Evolutionary conservation across 345 rosid genomes (phyloP).

Genomic region (Acer negundo): DNA sequence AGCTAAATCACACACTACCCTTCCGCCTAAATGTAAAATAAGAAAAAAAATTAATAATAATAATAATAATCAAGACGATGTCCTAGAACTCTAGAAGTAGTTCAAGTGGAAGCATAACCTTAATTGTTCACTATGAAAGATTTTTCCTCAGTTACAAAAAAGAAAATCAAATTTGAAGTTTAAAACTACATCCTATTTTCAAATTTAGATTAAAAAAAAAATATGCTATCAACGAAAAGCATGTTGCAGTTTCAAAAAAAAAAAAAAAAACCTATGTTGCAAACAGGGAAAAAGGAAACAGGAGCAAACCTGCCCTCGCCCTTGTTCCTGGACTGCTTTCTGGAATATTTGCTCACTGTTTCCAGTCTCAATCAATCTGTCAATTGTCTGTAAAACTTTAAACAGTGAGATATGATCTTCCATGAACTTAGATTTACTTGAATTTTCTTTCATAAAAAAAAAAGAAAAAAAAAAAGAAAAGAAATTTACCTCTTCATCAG

Average conservation of each 20-base stretch:
- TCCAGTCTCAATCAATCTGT: slow-evolving; percentile 84
- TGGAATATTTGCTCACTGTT: slow-evolving; percentile 91
- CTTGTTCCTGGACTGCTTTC: slow-evolving; percentile 90
- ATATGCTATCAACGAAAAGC: not conserved
- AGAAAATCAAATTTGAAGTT: slow-evolving; percentile 6
- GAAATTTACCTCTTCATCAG: slow-evolving; percentile 82
- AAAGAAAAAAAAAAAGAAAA: not conserved
- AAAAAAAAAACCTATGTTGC: no score
- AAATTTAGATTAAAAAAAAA: not conserved
- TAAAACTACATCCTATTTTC: not conserved
- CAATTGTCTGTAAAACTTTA: slow-evolving; percentile 63
- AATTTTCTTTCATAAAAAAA: not conserved
- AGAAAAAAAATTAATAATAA: no score
- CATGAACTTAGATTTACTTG: slow-evolving; percentile 12
- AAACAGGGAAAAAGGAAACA: not conserved
- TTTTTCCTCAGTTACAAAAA: slow-evolving; percentile 6
- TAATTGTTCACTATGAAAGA: not conserved
- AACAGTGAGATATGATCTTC: slow-evolving; percentile 14
- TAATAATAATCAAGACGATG: not conserved
- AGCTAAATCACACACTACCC: not conserved
- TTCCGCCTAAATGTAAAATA: no score
- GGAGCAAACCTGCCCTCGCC: slow-evolving; percentile 81
- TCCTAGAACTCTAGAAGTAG: not conserved
- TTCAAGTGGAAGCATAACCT: not conserved
- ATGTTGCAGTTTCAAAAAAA: no score